phyloP scores from a whole-genome alignment of 2,329 filamentous ascomycete genomes.

The Claviceps lovelessii region DNA sequence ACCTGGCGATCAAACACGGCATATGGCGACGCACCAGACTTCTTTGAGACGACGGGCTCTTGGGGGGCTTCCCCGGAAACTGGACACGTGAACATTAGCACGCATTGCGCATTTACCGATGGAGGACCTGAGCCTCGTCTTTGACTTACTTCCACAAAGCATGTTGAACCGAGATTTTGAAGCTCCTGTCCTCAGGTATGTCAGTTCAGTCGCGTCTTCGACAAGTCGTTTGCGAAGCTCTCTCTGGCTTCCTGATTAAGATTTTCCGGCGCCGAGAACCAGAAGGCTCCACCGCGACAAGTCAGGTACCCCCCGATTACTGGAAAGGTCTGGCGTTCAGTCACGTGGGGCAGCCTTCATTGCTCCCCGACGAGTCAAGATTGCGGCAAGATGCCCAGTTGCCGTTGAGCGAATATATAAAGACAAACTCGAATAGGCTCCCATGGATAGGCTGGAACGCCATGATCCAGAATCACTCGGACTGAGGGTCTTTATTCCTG shows the following conservation, averaged over 20 bases:
- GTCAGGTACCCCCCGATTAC: not conserved
- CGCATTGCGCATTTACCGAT: too few relatives aligned
- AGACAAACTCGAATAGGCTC: not conserved
- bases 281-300: constrained; percentile 1
- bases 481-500: not conserved
- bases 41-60: constrained; percentile 85
- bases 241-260: constrained; percentile 6
- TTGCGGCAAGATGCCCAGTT: too few relatives aligned
- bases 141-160: constrained; percentile 33
- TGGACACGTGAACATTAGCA: constrained; percentile 20
- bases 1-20: not conserved
- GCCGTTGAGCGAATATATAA: not conserved
- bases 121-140: not conserved
- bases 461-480: not conserved
- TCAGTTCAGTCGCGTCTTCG: constrained; percentile 8
- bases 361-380: not conserved
- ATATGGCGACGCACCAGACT: constrained; percentile 54
- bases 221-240: constrained; percentile 2
- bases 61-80: constrained; percentile 95
- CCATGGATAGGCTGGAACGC: not conserved
- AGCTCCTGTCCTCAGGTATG: constrained; percentile 9
- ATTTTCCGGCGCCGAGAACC: constrained; percentile 9
- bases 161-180: constrained; percentile 20
- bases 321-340: not conserved
- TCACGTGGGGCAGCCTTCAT: not conserved